Conservation (phyloP, 2,329 filamentous ascomycete genomes). For the Fusarium anthophilum region DNA sequence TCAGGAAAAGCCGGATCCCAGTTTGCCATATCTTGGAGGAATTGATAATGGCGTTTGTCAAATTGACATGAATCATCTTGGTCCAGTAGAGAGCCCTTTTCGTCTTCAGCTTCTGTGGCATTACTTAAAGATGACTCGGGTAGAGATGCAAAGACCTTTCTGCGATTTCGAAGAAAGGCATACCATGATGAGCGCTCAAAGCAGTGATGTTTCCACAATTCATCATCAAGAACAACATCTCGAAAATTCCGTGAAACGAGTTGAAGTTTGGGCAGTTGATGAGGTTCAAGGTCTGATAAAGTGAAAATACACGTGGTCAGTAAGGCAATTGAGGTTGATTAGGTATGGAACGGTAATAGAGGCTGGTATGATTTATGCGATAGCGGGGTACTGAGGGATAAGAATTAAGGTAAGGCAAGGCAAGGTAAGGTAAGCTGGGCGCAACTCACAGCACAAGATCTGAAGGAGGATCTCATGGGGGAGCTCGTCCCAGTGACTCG, state of each 20-base stretch:
- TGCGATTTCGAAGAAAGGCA: constrained; percentile 62
- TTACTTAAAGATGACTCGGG: constrained; percentile 16
- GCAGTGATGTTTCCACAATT: constrained; percentile 79
- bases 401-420: neutral
- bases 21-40: constrained; percentile 70
- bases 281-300: constrained; percentile 49
- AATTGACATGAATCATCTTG: constrained; percentile 34
- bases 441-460: constrained; percentile 67
- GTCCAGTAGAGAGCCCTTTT: constrained; percentile 28
- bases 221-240: constrained; percentile 75
- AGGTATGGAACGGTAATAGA: neutral
- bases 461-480: constrained; percentile 72
- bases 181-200: constrained; percentile 76
- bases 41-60: constrained; percentile 33
- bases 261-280: constrained; percentile 69
- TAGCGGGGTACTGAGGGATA: constrained; percentile 36
- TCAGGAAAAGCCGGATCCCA: constrained; percentile 83
- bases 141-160: constrained; percentile 46
- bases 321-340: constrained; percentile 10
- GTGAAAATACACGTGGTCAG: constrained; percentile 27
- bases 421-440: constrained; percentile 1
- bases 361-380: neutral
- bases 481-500: constrained; percentile 57
- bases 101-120: neutral
- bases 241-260: constrained; percentile 73